Percentiles rank a stretch among this genome's conserved stretches.
Evolutionary conservation across 345 rosid species (phyloP).

Genomic region (Pseudoturritis turrita): DNA sequence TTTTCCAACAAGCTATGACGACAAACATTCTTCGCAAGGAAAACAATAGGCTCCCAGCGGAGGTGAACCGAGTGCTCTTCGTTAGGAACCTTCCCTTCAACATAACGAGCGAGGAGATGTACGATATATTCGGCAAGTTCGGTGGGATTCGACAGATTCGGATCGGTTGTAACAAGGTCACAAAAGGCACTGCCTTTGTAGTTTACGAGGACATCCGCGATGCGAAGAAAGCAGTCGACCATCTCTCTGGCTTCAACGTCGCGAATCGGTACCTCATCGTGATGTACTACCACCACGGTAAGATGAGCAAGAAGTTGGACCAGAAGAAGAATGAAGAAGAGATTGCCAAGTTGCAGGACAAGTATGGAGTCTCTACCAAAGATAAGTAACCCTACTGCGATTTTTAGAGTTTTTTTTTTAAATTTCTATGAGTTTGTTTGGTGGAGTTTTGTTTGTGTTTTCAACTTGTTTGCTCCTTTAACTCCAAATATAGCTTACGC

Average conservation of each 20-base stretch:
- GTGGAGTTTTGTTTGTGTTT: no score
- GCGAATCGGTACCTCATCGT: constrained; percentile 79
- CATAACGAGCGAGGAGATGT: constrained; percentile 90
- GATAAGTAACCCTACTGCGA: constrained; percentile 41
- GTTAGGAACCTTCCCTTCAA: constrained; percentile 84
- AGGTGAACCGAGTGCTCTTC: constrained; percentile 74
- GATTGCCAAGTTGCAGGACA: constrained; percentile 71
- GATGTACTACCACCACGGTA: constrained; percentile 64
- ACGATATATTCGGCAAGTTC: constrained; percentile 83
- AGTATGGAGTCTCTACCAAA: constrained; percentile 77
- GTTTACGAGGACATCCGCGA: constrained; percentile 85
- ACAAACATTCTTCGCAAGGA: constrained; percentile 59
- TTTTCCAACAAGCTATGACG: constrained; percentile 34
- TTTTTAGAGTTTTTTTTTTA: no score
- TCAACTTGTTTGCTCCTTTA: no score
- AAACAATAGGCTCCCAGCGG: constrained; percentile 77
- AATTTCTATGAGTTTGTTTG: no score
- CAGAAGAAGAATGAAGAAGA: constrained; percentile 76
- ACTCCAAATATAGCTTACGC: no score
- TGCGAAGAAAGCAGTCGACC: constrained; percentile 87
- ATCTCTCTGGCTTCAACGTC: constrained; percentile 84
- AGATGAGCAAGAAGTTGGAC: constrained; percentile 79
- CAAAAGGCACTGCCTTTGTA: constrained; percentile 79
- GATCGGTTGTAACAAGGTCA: constrained; percentile 67
- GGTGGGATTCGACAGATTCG: constrained; percentile 90